Percentiles rank a stretch among this genome's conserved stretches.
phyloP scores from a whole-genome alignment of 192 early-diverging fungal species.

The Chytriomyces sp. region DNA sequence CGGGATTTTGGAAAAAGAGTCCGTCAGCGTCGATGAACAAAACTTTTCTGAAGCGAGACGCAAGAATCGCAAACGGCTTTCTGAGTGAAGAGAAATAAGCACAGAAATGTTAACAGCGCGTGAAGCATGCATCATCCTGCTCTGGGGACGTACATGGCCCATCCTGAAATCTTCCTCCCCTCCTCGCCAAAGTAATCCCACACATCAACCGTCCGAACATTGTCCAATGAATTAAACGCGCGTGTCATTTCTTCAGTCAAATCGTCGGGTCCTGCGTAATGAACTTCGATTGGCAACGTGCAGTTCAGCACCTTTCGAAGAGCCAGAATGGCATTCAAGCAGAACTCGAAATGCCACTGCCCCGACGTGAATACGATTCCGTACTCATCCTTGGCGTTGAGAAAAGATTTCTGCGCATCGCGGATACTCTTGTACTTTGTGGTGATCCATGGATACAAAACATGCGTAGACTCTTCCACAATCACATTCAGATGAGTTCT shows the following conservation, averaged over 20 bases:
- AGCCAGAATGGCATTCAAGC: background rate
- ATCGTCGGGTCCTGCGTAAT: conserved; percentile 48
- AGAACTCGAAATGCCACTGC: conserved; percentile 10
- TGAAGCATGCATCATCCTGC: too few relatives aligned
- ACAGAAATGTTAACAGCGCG: too few relatives aligned
- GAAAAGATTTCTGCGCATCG: background rate
- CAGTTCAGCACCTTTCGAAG: conserved; percentile 37
- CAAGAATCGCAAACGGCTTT: conserved; percentile 71
- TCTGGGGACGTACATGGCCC: background rate
- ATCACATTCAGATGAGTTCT: background rate
- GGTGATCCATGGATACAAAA: conserved; percentile 8
- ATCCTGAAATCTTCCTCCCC: background rate
- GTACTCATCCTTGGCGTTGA: background rate
- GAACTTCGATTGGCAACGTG: conserved; percentile 60
- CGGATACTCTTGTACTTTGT: conserved; percentile 6
- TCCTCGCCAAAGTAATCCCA: conserved; percentile 39
- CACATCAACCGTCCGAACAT: conserved; percentile 35
- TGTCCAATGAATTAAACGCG: background rate
- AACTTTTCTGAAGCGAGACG: conserved; percentile 61
- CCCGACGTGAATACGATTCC: conserved; percentile 10
- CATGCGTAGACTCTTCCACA: background rate
- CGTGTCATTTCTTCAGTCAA: background rate
- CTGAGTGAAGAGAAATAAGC: too few relatives aligned
- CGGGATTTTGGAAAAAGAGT: conserved; percentile 64
- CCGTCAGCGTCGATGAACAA: conserved; percentile 75